These are phyloP conservation scores for Metarhizium brunneum DNA, from an alignment of 2,329 filamentous ascomycete species.

Conservation along the genomic window DNA sequence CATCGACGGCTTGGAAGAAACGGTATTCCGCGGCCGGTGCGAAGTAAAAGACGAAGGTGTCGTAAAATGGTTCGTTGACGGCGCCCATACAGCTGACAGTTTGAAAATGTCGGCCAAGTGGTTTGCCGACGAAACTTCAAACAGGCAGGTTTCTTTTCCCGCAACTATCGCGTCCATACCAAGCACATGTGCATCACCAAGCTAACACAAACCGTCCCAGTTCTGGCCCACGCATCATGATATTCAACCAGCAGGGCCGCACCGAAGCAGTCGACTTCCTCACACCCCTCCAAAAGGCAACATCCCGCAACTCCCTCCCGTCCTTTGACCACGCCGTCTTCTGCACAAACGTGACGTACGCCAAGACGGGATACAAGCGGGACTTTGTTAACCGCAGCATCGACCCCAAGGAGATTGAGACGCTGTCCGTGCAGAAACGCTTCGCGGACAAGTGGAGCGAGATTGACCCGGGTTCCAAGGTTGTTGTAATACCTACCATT, in stretches of 20 bases:
- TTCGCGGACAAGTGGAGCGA: conserved; percentile 42
- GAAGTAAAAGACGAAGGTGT: conserved; percentile 44
- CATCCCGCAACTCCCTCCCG: conserved; percentile 18
- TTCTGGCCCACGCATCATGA: conserved; percentile 43
- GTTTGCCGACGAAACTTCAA: conserved; percentile 54
- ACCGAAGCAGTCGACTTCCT: conserved; percentile 45
- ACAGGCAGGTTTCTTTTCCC: conserved; percentile 14
- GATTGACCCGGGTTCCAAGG: conserved; percentile 35
- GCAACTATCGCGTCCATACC: too few relatives aligned
- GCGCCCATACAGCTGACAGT: conserved; percentile 87
- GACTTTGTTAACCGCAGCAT: conserved; percentile 50
- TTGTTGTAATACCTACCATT: conserved; percentile 42
- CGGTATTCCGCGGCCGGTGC: conserved; percentile 74
- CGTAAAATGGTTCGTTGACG: conserved; percentile 81
- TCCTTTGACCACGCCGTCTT: conserved; percentile 69
- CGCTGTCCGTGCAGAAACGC: conserved; percentile 41
- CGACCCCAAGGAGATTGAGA: conserved; percentile 40
- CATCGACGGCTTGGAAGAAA: conserved; percentile 61
- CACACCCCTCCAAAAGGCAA: conserved; percentile 31
- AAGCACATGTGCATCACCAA: too few relatives aligned
- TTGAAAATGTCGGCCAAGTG: conserved; percentile 72
- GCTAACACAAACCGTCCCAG: conserved; percentile 10
- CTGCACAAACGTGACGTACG: conserved; percentile 64
- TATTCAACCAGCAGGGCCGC: conserved; percentile 80
- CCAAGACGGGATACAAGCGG: conserved; percentile 39